phyloP scores from a whole-genome alignment of 1,284 basidiomycete genomes.

The Malassezia pachydermatis region DNA sequence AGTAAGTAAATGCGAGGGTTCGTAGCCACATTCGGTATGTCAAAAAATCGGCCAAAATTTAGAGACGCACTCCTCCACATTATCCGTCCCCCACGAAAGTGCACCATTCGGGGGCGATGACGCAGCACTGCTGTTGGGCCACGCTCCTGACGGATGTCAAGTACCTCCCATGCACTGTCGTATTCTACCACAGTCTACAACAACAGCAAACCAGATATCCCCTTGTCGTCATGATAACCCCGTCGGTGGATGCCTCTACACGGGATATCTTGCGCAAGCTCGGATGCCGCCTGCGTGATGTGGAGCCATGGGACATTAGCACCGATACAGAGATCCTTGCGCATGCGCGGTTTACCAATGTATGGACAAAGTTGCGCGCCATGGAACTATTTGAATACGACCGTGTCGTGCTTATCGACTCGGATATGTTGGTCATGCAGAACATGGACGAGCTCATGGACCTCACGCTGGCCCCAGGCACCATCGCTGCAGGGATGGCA shows the following conservation, averaged over 20 bases:
- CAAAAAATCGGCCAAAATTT: too few relatives aligned
- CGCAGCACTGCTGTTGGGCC: too few relatives aligned
- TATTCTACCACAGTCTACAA: background rate
- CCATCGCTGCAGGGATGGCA: slow-evolving; percentile 72
- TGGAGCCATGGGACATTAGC: background rate
- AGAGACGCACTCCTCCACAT: too few relatives aligned
- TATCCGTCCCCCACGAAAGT: too few relatives aligned
- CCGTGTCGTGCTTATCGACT: slow-evolving; percentile 74
- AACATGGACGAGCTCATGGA: slow-evolving; percentile 80
- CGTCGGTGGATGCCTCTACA: background rate
- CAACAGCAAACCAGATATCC: slow-evolving; percentile 11
- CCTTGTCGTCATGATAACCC: slow-evolving; percentile 12
- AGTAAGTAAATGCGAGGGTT: too few relatives aligned
- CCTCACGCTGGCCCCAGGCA: slow-evolving; percentile 49
- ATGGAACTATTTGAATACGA: slow-evolving; percentile 49
- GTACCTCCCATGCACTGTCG: slow-evolving; percentile 11
- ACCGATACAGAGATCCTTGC: slow-evolving; percentile 4
- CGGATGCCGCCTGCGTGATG: slow-evolving; percentile 11
- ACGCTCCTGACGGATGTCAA: slow-evolving; percentile 10
- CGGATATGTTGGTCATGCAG: slow-evolving; percentile 74
- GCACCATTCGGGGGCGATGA: too few relatives aligned
- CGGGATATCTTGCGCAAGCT: background rate
- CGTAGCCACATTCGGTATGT: too few relatives aligned
- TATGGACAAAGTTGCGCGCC: slow-evolving; percentile 45
- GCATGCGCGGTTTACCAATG: slow-evolving; percentile 33